Evolutionary conservation across 768 basidiomycete genomes (phyloP).

Genomic region (Kwoniella europaea): DNA sequence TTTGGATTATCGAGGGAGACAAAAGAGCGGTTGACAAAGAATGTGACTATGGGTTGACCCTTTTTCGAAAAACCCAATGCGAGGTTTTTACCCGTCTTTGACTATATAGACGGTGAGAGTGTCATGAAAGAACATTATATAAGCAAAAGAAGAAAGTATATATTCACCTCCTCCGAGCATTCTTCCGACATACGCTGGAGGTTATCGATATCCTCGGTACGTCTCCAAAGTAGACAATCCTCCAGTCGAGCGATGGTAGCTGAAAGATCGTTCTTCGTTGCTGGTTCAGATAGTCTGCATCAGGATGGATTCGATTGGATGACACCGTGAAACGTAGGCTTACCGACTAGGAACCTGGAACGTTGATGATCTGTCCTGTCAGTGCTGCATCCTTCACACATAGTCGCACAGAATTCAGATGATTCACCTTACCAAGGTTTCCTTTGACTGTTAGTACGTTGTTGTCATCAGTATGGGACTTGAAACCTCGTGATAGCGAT

Average conservation of each 20-base stretch:
- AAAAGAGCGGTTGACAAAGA: constrained; percentile 49
- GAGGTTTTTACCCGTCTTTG: constrained; percentile 50
- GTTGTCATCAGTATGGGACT: background rate
- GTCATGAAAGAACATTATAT: background rate
- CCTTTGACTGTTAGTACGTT: constrained; percentile 35
- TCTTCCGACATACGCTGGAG: constrained; percentile 42
- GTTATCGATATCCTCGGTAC: constrained; percentile 49
- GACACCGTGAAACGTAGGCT: background rate
- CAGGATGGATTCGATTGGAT: background rate
- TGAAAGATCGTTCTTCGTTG: constrained; percentile 39
- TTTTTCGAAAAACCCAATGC: constrained; percentile 39
- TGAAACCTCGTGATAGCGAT: background rate
- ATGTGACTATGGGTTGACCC: constrained; percentile 52
- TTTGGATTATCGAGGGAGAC: background rate
- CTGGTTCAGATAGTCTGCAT: constrained; percentile 22
- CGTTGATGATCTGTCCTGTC: background rate
- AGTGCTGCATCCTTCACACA: too few relatives aligned
- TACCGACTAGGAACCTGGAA: constrained; percentile 43
- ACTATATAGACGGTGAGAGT: constrained; percentile 15
- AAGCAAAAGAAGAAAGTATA: background rate
- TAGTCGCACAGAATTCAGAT: background rate
- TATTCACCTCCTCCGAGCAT: constrained; percentile 44
- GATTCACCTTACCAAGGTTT: constrained; percentile 47
- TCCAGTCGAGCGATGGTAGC: constrained; percentile 50
- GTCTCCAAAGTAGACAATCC: constrained; percentile 45